Percentiles rank a stretch among this genome's conserved stretches.
These are phyloP conservation scores for Aspergillus ostianus DNA, from an alignment of 495 filamentous ascomycete species.

Conservation along the genomic window DNA sequence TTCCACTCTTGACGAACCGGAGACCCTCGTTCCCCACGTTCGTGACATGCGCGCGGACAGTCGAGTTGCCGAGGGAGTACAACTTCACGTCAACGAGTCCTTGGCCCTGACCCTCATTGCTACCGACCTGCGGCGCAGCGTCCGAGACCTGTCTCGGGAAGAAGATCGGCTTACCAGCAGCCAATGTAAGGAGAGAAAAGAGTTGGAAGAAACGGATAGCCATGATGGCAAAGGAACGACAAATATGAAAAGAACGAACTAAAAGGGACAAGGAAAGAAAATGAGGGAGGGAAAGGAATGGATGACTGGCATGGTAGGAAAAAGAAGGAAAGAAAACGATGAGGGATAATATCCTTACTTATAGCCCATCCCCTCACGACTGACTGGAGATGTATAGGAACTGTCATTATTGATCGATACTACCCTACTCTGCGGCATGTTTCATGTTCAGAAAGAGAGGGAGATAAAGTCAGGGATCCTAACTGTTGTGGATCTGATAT, in stretches of 20 bases:
- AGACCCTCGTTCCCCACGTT: conserved; percentile 14
- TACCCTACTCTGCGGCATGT: neutral
- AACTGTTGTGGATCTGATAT: neutral
- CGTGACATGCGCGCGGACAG: conserved; percentile 15
- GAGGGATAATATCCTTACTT: neutral
- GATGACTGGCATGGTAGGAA: neutral
- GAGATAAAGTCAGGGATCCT: neutral
- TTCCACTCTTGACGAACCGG: conserved; percentile 16
- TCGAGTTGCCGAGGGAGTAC: conserved; percentile 16
- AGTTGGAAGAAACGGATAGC: conserved; percentile 16
- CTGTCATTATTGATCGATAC: neutral
- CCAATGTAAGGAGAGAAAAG: conserved; percentile 18
- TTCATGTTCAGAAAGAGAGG: neutral
- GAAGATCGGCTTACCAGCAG: conserved; percentile 23
- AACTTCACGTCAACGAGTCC: conserved; percentile 14
- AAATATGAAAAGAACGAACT: neutral
- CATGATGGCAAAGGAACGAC: conserved; percentile 15
- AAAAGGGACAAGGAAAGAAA: neutral
- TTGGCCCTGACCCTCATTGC: neutral
- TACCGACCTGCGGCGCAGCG: conserved; percentile 16
- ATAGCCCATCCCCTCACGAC: neutral
- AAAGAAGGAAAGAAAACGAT: neutral
- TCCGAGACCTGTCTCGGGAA: conserved; percentile 15
- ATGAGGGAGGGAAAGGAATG: conserved; percentile 1
- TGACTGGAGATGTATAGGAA: neutral